Conservation (phyloP, 345 rosid species). For the Syzygium oleosum region DNA sequence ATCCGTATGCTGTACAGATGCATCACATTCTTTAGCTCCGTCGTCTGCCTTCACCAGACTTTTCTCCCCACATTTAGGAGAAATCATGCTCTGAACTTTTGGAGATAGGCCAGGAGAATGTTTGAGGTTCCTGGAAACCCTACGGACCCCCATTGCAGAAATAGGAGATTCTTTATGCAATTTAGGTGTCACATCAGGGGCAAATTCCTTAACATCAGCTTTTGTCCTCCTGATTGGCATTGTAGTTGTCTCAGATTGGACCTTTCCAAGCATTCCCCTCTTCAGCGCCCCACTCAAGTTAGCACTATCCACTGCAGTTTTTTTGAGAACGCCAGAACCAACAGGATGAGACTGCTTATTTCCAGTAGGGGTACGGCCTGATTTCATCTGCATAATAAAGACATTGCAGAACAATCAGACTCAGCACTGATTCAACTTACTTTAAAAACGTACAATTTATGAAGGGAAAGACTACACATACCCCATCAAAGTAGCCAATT, state of each 20-base stretch:
- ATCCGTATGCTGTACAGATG: background rate
- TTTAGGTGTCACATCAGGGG: conserved; percentile 10
- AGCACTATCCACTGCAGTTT: conserved; percentile 16
- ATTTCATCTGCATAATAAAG: conserved; percentile 40
- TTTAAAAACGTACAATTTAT: background rate
- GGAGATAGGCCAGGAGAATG: conserved; percentile 23
- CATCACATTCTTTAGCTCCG: background rate
- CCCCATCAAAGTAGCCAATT: conserved; percentile 96
- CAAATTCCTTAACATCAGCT: conserved; percentile 17
- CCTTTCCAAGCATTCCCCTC: background rate
- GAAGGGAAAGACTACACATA: conserved; percentile 24
- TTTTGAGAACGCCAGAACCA: conserved; percentile 24
- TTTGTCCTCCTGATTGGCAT: conserved; percentile 13
- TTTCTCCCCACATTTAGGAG: conserved; percentile 26
- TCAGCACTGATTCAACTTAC: background rate
- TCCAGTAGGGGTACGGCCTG: conserved; percentile 42
- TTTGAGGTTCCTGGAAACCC: conserved; percentile 31
- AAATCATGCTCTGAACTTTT: conserved; percentile 24
- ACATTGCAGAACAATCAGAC: background rate
- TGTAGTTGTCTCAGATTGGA: conserved; percentile 31
- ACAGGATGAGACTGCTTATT: conserved; percentile 22
- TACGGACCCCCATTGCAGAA: conserved; percentile 18
- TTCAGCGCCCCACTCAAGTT: conserved; percentile 16
- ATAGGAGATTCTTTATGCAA: conserved; percentile 27
- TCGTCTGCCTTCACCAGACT: conserved; percentile 10